phyloP scores from a whole-genome alignment of 306 rosid genomes.

The Ochetophila trinervis region DNA sequence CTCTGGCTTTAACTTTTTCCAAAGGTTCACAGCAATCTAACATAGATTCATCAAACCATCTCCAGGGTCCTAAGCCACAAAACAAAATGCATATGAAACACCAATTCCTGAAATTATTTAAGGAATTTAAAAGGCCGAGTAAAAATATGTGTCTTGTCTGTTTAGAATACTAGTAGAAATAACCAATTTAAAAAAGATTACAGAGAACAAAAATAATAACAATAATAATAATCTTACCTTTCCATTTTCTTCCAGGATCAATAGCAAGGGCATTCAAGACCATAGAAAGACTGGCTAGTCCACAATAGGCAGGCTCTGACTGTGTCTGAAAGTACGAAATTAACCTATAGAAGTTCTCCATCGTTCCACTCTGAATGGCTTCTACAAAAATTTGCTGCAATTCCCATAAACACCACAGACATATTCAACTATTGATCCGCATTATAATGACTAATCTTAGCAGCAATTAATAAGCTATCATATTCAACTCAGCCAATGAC shows the following conservation, averaged over 20 bases:
- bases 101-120: neutral
- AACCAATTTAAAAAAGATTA: neutral
- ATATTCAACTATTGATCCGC: neutral
- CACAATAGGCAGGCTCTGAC: conserved; percentile 90
- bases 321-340: conserved; percentile 87
- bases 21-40: conserved; percentile 90
- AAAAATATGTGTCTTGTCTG: neutral
- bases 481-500: no score
- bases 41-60: conserved; percentile 99
- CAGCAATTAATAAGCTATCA: neutral
- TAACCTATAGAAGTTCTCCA: conserved; percentile 83
- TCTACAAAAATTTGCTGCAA: conserved; percentile 71
- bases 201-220: neutral
- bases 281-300: conserved; percentile 89
- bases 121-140: neutral
- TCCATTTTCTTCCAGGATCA: conserved; percentile 96
- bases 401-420: conserved; percentile 7
- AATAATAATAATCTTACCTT: conserved; percentile 44
- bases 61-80: conserved; percentile 81
- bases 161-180: no score
- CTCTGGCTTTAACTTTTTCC: conserved; percentile 71
- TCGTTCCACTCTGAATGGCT: conserved; percentile 70
- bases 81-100: conserved; percentile 5
- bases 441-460: neutral
- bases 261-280: conserved; percentile 91